Conservation (phyloP, 2,329 filamentous ascomycete species). For the Decorospora gaudefroyi region DNA sequence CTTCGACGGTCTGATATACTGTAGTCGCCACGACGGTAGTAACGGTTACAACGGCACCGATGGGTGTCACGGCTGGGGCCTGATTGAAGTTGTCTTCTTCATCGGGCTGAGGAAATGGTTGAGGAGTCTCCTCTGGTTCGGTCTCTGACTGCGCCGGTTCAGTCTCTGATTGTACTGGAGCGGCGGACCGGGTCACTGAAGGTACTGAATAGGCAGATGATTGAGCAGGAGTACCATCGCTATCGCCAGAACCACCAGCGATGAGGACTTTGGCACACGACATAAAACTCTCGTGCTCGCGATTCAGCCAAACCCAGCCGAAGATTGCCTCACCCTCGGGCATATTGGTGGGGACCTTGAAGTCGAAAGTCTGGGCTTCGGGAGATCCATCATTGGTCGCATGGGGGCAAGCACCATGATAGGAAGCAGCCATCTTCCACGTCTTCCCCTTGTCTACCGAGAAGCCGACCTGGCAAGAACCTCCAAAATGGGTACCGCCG, state of each 20-base stretch:
- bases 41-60: conserved; percentile 8
- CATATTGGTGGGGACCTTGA: conserved; percentile 52
- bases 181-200: conserved; percentile 15
- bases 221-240: conserved; percentile 10
- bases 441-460: conserved; percentile 51
- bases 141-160: conserved; percentile 15
- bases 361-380: conserved; percentile 51
- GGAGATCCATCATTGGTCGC: conserved; percentile 47
- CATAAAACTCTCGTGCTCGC: conserved; percentile 54
- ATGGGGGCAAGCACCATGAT: conserved; percentile 55
- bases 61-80: not conserved
- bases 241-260: conserved; percentile 27
- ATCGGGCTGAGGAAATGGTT: conserved; percentile 8
- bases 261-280: conserved; percentile 54
- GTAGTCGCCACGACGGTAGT: conserved; percentile 13
- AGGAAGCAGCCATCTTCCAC: conserved; percentile 53
- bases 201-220: conserved; percentile 6
- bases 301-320: conserved; percentile 56
- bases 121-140: conserved; percentile 14
- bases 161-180: conserved; percentile 16
- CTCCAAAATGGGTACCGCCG: conserved; percentile 53
- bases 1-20: conserved; percentile 2
- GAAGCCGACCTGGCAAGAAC: conserved; percentile 55
- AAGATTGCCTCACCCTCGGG: conserved; percentile 51
- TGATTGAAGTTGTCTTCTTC: conserved; percentile 6